Evolutionary conservation across 1,139 yeast species (phyloP).

Genomic region (Hyphopichia burtonii): DNA sequence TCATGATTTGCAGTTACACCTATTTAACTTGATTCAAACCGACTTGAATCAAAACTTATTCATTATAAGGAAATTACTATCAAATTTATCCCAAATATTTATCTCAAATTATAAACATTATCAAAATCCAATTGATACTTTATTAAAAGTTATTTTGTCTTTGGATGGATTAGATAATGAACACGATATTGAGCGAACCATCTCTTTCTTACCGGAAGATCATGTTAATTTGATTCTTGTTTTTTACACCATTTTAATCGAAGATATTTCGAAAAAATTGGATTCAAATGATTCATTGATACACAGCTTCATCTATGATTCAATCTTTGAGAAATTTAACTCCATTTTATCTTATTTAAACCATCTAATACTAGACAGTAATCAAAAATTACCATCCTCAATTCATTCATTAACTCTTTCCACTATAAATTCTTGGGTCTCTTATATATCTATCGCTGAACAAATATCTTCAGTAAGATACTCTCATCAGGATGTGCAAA

Average conservation of each 20-base stretch:
- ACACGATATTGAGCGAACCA: neutral
- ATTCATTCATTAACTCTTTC: slow-evolving; percentile 25
- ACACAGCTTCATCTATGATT: slow-evolving; percentile 27
- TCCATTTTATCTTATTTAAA: neutral
- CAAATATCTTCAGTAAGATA: slow-evolving; percentile 35
- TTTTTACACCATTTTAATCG: slow-evolving; percentile 54
- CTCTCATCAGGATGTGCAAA: slow-evolving; percentile 14
- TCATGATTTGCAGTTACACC: slow-evolving; percentile 2
- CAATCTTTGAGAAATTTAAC: slow-evolving; percentile 16
- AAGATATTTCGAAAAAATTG: slow-evolving; percentile 48
- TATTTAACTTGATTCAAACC: neutral
- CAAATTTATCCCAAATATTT: slow-evolving; percentile 56
- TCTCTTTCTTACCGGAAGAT: neutral
- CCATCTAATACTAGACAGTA: neutral
- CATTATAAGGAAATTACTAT: slow-evolving; percentile 37
- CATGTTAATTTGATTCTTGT: slow-evolving; percentile 11
- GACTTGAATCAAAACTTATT: slow-evolving; percentile 14
- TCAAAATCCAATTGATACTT: slow-evolving; percentile 10
- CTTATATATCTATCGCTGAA: slow-evolving; percentile 35
- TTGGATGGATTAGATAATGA: neutral
- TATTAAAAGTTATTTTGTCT: neutral
- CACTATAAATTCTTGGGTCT: slow-evolving; percentile 34
- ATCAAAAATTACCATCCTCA: slow-evolving; percentile 5
- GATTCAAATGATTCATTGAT: slow-evolving; percentile 17
- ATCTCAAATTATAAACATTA: slow-evolving; percentile 26